A percentile compares a stretch with the other conserved stretches of the same genome.
Conservation (phyloP, 1,284 basidiomycete genomes). For the Leccinum pachyderme region DNA sequence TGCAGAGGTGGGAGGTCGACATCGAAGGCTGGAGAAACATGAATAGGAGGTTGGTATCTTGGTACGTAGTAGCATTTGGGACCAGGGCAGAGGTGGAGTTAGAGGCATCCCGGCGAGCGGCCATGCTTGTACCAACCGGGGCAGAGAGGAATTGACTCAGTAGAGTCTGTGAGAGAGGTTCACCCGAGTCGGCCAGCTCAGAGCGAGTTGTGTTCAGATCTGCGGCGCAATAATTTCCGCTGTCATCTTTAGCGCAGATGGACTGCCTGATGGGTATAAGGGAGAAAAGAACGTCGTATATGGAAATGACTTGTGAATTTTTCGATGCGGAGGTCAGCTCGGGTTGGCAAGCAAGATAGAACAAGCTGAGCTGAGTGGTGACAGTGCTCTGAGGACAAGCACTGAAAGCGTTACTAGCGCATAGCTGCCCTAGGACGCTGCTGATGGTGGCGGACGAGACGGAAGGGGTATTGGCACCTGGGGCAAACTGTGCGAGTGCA, state of each 20-base stretch:
- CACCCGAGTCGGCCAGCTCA: slow-evolving; percentile 14
- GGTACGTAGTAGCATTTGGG: slow-evolving; percentile 71
- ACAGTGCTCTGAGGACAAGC: slow-evolving; percentile 61
- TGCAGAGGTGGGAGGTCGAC: slow-evolving; percentile 62
- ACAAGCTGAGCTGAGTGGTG: slow-evolving; percentile 59
- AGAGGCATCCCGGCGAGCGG: slow-evolving; percentile 31
- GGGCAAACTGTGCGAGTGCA: slow-evolving; percentile 61
- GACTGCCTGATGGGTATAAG: slow-evolving; percentile 63
- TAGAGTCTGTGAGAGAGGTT: slow-evolving; percentile 17
- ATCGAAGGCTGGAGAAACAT: slow-evolving; percentile 65
- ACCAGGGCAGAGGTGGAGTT: slow-evolving; percentile 35
- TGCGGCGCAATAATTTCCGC: slow-evolving; percentile 64
- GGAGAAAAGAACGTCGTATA: slow-evolving; percentile 81
- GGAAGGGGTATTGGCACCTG: slow-evolving; percentile 41
- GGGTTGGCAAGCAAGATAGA: slow-evolving; percentile 64
- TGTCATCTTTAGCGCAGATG: slow-evolving; percentile 73
- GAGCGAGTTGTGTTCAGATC: slow-evolving; percentile 29
- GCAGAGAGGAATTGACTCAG: slow-evolving; percentile 21
- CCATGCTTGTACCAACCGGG: slow-evolving; percentile 17
- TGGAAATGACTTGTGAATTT: slow-evolving; percentile 49
- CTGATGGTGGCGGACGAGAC: slow-evolving; percentile 48
- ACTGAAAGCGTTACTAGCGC: slow-evolving; percentile 40
- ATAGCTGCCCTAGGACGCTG: slow-evolving; percentile 58
- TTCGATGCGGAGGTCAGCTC: slow-evolving; percentile 63
- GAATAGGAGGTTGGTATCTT: slow-evolving; percentile 70